Base-by-base conservation (phyloP, 192 early-diverging fungal genomes). In the Mortierella hygrophila region DNA sequence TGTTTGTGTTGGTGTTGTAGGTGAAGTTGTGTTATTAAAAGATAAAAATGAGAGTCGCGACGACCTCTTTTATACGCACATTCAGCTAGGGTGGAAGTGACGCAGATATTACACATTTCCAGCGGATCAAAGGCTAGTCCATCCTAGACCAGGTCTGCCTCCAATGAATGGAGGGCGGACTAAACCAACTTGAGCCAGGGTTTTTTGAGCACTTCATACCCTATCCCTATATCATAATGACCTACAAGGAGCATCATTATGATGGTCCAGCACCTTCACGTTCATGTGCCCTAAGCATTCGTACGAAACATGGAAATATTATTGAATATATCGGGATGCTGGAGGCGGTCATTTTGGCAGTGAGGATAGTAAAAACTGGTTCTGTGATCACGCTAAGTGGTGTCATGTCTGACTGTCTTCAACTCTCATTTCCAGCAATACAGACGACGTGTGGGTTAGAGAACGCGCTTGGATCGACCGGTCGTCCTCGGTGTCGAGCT, bases 401-500 rank as follows among this genome's bases (percentile, higher is more conserved):
- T 41, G 52, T 68, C 9, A 29, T 82, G 16, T 42, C 16, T 74
- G 74, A 7, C 57, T 72, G 46, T 82, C 81, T 60, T 83, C 76
- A 4, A 83, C 52, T 5, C 49, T 63, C 23, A 78, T 52, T 35
- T 78, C 76, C n/a, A 74, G 72, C 40, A 83, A 37, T 0, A 83
- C 76, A 16, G 70, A 37, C 15, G 63, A 32, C 18, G 72, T 52
- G 40, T 78, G 32, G 29, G 82, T 55, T 57, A 73, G 71, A 37
- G 82, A 78, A 4, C 60, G 11, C 18, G 82, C 82, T 54, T 29
- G 70, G 37, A 83, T 83, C 18, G 44, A 49, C 65, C 76, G 37
- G 1, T 54, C 69, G 35, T 72, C 40, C 55, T 16, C 32, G 0
- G 41, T 23, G 3, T 78, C 82, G 3, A 83, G 70, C 23, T 72